A percentile compares a stretch with the other conserved stretches of the same genome.
These are phyloP conservation scores for Raffaelea albimanens DNA, from an alignment of 2,329 filamentous ascomycete species.

Conservation along the genomic window DNA sequence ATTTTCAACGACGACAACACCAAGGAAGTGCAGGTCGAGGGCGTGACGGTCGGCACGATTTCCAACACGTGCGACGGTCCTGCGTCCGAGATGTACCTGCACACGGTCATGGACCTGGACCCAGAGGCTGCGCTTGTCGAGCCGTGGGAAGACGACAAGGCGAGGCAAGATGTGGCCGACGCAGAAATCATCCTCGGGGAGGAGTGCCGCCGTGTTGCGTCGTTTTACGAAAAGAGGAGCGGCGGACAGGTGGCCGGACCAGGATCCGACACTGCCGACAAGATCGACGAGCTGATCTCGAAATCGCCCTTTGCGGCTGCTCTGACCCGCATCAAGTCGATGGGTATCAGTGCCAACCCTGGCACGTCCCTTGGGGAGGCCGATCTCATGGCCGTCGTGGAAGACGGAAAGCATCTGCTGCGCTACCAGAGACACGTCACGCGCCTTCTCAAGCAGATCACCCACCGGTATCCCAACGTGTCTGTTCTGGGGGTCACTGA, in stretches of 20 bases:
- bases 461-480: conserved; percentile 29
- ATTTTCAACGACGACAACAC: conserved; percentile 21
- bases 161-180: too few relatives aligned
- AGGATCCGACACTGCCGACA: too few relatives aligned
- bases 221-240: too few relatives aligned
- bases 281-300: too few relatives aligned
- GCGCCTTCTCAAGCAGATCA: conserved; percentile 25
- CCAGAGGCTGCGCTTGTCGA: too few relatives aligned
- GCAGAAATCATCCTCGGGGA: too few relatives aligned
- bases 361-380: too few relatives aligned
- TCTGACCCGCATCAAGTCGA: too few relatives aligned
- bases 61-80: conserved; percentile 19
- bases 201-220: too few relatives aligned
- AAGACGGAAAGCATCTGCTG: conserved; percentile 21
- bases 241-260: too few relatives aligned
- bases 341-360: conserved; percentile 15
- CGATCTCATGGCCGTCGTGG: conserved; percentile 20
- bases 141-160: too few relatives aligned
- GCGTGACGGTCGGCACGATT: conserved; percentile 23
- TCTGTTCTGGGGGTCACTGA: conserved; percentile 27
- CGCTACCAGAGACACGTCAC: conserved; percentile 24
- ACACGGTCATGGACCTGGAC: conserved; percentile 27
- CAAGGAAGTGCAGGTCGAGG: conserved; percentile 23
- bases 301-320: too few relatives aligned
- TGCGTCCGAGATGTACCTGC: conserved; percentile 26